phyloP scores from a whole-genome alignment of 148 eudicot genomes.

The Dysphania ambrosioides region DNA sequence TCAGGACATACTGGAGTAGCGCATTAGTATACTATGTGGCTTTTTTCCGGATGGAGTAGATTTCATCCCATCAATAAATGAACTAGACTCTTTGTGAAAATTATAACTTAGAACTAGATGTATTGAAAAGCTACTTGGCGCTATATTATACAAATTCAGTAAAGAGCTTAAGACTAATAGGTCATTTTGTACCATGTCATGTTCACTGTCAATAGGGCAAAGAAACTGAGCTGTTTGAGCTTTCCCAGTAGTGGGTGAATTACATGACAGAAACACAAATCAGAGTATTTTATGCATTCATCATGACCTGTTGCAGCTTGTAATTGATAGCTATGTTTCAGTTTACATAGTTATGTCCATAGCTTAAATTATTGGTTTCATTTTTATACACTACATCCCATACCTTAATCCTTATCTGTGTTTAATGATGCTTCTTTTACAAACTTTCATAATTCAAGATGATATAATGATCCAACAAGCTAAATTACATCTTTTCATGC shows the following conservation, averaged over 20 bases:
- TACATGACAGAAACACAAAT: neutral
- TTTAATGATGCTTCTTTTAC: conserved; percentile 10
- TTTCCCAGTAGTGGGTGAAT: neutral
- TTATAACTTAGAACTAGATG: neutral
- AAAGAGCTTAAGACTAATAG: neutral
- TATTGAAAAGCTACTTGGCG: neutral
- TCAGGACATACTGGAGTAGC: too few species aligned
- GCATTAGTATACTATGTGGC: too few species aligned
- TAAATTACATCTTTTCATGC: conserved; percentile 18
- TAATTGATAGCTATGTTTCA: neutral
- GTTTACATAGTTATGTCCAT: neutral
- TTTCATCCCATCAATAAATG: too few species aligned
- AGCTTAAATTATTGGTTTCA: neutral
- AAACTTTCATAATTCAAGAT: neutral
- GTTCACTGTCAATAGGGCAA: neutral
- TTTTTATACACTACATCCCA: neutral
- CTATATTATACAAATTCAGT: neutral
- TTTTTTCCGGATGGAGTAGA: too few species aligned
- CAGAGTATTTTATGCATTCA: neutral
- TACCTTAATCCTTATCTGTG: neutral
- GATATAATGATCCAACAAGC: neutral
- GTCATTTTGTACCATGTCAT: neutral
- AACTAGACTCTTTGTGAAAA: too few species aligned
- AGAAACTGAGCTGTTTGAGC: neutral
- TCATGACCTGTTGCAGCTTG: neutral